Percentiles rank a stretch among this genome's conserved stretches.
Evolutionary conservation across 31 red algal species (phyloP).

Genomic region (Odonthalia washingtoniensis): DNA sequence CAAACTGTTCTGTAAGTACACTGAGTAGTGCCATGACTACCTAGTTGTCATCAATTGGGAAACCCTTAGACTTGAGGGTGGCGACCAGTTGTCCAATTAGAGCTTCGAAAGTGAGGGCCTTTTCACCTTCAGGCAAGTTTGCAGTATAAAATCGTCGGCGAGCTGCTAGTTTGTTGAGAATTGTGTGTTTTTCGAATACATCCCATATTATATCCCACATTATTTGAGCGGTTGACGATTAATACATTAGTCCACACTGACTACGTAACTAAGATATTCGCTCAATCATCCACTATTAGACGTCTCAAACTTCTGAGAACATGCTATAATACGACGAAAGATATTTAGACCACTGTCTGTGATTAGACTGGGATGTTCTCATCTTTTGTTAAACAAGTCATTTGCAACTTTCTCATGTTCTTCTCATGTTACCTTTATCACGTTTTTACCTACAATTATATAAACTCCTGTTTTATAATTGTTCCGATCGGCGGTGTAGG

Average conservation of each 20-base stretch:
- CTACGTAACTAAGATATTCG: too few species aligned
- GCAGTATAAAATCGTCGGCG: not conserved
- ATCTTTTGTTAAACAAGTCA: too few species aligned
- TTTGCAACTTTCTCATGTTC: too few species aligned
- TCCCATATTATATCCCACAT: not conserved
- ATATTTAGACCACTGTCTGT: too few species aligned
- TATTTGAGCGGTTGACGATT: not conserved
- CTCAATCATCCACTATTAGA: too few species aligned
- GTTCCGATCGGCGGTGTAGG: too few species aligned
- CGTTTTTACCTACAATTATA: too few species aligned
- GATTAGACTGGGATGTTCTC: too few species aligned
- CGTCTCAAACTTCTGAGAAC: too few species aligned
- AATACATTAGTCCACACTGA: not conserved
- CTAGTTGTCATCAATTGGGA: not conserved
- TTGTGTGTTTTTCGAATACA: conserved; percentile 6
- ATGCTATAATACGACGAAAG: too few species aligned
- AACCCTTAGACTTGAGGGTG: not conserved
- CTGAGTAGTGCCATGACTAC: not conserved
- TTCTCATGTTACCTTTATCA: too few species aligned
- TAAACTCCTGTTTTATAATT: too few species aligned
- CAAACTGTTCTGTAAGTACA: not conserved
- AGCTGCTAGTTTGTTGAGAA: not conserved
- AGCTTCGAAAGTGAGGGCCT: not conserved
- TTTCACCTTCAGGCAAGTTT: not conserved
- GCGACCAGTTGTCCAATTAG: not conserved